A percentile compares a stretch with the other conserved stretches of the same genome.
Evolutionary conservation across 1,284 basidiomycete species (phyloP).

Genomic region (Ustilago vetiveriae): DNA sequence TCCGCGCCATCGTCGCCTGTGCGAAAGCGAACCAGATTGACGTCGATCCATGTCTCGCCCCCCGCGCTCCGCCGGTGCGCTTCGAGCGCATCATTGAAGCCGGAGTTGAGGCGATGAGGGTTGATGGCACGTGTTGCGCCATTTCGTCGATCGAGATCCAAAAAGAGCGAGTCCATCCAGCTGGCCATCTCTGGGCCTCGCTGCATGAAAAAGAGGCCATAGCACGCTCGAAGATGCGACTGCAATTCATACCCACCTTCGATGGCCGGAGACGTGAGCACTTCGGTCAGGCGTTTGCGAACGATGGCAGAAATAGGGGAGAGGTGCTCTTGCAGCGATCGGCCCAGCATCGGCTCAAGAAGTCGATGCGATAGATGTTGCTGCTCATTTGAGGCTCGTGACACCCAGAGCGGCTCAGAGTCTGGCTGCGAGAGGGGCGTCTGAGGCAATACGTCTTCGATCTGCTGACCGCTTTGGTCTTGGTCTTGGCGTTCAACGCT

Average conservation of each 20-base stretch:
- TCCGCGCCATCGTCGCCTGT: constrained; percentile 14
- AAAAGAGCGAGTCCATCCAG: constrained; percentile 38
- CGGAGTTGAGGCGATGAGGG: constrained; percentile 25
- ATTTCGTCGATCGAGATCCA: constrained; percentile 24
- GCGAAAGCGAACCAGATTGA: constrained; percentile 26
- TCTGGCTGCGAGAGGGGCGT: constrained; percentile 30
- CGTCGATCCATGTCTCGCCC: constrained; percentile 33
- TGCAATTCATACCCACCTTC: constrained; percentile 39
- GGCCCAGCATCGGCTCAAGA: constrained; percentile 33
- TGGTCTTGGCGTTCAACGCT: background rate
- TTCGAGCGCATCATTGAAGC: constrained; percentile 33
- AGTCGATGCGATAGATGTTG: constrained; percentile 12
- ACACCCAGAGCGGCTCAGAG: constrained; percentile 9
- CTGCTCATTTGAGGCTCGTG: background rate
- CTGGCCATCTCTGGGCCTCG: constrained; percentile 38
- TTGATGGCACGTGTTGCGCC: constrained; percentile 18
- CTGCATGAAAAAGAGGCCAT: constrained; percentile 46
- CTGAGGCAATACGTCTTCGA: constrained; percentile 4
- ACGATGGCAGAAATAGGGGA: constrained; percentile 36
- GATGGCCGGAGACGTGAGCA: constrained; percentile 16
- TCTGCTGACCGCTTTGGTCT: background rate
- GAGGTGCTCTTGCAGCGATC: constrained; percentile 32
- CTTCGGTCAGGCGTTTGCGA: constrained; percentile 37
- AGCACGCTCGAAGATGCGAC: constrained; percentile 28
- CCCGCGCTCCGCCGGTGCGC: constrained; percentile 3